Conservation (phyloP, 192 early-diverging fungal genomes). For the Lobosporangium transversale region DNA sequence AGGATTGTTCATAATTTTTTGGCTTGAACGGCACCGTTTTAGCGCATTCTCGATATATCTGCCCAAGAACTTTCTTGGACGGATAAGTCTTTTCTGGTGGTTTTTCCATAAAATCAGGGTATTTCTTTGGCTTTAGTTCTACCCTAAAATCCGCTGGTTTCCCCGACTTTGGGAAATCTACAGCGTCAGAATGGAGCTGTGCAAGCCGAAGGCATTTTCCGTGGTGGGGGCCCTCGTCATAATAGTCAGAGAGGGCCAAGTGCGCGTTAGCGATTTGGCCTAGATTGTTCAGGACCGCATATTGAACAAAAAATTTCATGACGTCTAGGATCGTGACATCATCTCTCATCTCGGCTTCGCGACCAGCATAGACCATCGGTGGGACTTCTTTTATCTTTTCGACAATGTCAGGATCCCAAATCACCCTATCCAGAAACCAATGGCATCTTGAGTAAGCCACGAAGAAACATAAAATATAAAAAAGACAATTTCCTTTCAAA, state of each 20-base stretch:
- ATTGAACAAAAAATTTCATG: conserved; percentile 73
- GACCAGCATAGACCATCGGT: conserved; percentile 66
- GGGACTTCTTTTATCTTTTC: conserved; percentile 38
- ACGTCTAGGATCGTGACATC: conserved; percentile 62
- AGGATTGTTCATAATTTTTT: conserved; percentile 51
- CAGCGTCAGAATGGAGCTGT: conserved; percentile 74
- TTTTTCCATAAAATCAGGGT: conserved; percentile 84
- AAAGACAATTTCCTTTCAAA: no score
- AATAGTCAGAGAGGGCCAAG: conserved; percentile 68
- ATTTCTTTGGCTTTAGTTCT: conserved; percentile 54
- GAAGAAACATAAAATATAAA: no score
- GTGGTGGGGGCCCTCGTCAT: conserved; percentile 56
- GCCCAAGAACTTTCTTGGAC: conserved; percentile 63
- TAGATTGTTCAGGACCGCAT: conserved; percentile 70
- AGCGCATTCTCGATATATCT: conserved; percentile 61
- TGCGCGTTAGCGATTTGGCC: conserved; percentile 77
- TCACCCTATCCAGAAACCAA: conserved; percentile 43
- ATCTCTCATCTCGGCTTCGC: conserved; percentile 23
- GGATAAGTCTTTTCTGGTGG: conserved; percentile 58
- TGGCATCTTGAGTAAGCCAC: no score
- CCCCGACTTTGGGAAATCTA: conserved; percentile 81
- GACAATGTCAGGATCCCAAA: conserved; percentile 66
- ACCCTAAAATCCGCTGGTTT: conserved; percentile 59
- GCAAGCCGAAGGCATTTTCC: conserved; percentile 68
- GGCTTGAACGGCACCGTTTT: conserved; percentile 55